phyloP scores from a whole-genome alignment of 495 filamentous ascomycete genomes.

The Venustampulla echinocandica region DNA sequence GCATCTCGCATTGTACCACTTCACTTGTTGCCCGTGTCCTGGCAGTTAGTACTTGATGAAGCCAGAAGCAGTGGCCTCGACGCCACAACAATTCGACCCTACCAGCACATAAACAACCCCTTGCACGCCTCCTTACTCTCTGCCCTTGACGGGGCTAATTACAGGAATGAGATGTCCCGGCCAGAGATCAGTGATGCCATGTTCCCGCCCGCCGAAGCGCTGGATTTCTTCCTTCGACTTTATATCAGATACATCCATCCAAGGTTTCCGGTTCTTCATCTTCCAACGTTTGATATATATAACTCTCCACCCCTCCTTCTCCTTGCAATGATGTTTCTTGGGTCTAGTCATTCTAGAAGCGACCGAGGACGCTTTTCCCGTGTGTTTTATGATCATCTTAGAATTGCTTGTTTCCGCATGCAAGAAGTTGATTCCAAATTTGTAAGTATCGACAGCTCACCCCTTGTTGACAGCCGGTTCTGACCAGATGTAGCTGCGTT shows the following conservation, averaged over 20 bases:
- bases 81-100: slow-evolving; percentile 8
- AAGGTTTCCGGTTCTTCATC: slow-evolving; percentile 24
- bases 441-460: slow-evolving; percentile 1
- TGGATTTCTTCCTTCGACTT: slow-evolving; percentile 22
- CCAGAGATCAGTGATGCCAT: slow-evolving; percentile 16
- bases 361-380: slow-evolving; percentile 21
- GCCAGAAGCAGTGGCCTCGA: slow-evolving; percentile 10
- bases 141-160: slow-evolving; percentile 8
- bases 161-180: slow-evolving; percentile 9
- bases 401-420: slow-evolving; percentile 15
- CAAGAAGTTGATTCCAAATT: slow-evolving; percentile 16
- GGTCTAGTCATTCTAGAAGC: slow-evolving; percentile 19
- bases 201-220: slow-evolving; percentile 14
- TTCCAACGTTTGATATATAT: slow-evolving; percentile 22
- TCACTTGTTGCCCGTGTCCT: slow-evolving; percentile 13
- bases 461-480: not conserved
- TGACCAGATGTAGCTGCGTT: slow-evolving; percentile 13
- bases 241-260: slow-evolving; percentile 24
- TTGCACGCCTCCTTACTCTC: slow-evolving; percentile 7
- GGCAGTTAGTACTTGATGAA: slow-evolving; percentile 15
- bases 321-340: slow-evolving; percentile 23
- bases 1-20: slow-evolving; percentile 12
- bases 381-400: slow-evolving; percentile 18
- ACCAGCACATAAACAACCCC: slow-evolving; percentile 5
- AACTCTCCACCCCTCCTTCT: slow-evolving; percentile 16